phyloP scores from a whole-genome alignment of 495 filamentous ascomycete genomes.

The Bombardia bombarda region DNA sequence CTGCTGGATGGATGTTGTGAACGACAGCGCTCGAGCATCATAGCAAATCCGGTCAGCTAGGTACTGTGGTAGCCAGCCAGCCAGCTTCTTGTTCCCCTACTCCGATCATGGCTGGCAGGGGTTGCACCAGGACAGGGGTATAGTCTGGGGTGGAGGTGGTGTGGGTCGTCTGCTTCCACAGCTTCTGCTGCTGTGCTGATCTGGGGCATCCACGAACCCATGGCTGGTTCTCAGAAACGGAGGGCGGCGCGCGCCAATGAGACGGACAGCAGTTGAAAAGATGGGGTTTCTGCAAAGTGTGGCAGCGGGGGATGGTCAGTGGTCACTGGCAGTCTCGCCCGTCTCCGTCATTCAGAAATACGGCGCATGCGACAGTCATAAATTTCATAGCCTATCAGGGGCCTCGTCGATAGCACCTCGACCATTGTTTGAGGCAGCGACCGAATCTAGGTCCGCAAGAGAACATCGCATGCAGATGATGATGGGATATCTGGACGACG shows the following conservation, averaged over 20 bases:
- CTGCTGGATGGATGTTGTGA: neutral
- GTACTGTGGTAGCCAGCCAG: no score
- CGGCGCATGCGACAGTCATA: conserved; percentile 15
- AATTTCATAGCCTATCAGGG: conserved; percentile 15
- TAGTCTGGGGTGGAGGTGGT: neutral
- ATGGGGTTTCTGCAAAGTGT: no score
- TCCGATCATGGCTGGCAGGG: conserved; percentile 9
- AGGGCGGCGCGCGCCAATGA: neutral
- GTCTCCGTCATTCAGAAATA: conserved; percentile 6
- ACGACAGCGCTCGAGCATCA: conserved; percentile 1
- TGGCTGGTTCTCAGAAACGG: conserved; percentile 1
- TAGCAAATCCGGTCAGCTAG: no score
- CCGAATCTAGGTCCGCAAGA: conserved; percentile 5
- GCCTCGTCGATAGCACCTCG: conserved; percentile 8
- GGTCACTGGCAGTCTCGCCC: conserved; percentile 2
- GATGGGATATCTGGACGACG: neutral
- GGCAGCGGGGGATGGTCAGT: no score
- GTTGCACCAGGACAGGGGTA: conserved; percentile 13
- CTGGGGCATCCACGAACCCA: conserved; percentile 2
- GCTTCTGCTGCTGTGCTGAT: neutral
- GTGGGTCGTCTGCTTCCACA: conserved; percentile 9
- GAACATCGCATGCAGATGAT: neutral
- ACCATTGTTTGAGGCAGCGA: neutral
- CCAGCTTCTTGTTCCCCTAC: conserved; percentile 4
- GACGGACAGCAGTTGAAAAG: neutral